Conservation (phyloP, 75 land plant genomes). For the Larix kaempferi region DNA sequence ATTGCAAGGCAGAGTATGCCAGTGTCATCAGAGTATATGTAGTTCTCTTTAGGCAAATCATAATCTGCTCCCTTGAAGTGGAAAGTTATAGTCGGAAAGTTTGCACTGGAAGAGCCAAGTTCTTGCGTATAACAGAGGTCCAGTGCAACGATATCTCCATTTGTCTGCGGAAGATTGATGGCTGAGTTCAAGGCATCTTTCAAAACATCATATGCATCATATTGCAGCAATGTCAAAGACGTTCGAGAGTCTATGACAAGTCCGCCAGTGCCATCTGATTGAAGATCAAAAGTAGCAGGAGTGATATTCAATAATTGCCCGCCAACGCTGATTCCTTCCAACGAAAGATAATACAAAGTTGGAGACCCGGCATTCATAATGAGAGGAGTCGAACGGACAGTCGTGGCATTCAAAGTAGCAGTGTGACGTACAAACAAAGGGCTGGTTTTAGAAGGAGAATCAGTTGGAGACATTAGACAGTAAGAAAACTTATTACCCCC, state of each 20-base stretch:
- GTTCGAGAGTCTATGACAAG: slow-evolving; percentile 30
- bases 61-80: too few species aligned
- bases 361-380: slow-evolving; percentile 35
- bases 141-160: too few species aligned
- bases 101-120: too few species aligned
- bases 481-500: slow-evolving; percentile 61
- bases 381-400: slow-evolving; percentile 49
- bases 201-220: too few species aligned
- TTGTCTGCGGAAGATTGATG: too few species aligned
- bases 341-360: slow-evolving; percentile 50
- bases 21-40: too few species aligned
- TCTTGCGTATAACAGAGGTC: too few species aligned
- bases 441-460: slow-evolving; percentile 43
- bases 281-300: slow-evolving; percentile 43
- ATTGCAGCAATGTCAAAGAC: too few species aligned
- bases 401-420: neutral
- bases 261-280: slow-evolving; percentile 52
- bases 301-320: slow-evolving; percentile 23
- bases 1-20: too few species aligned
- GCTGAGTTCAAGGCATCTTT: too few species aligned
- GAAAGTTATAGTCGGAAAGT: too few species aligned
- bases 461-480: slow-evolving; percentile 54
- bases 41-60: too few species aligned
- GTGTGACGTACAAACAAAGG: slow-evolving; percentile 39
- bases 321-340: slow-evolving; percentile 29